Conservation (phyloP, 2,329 filamentous ascomycete species). For the Cladosporium phlei region DNA sequence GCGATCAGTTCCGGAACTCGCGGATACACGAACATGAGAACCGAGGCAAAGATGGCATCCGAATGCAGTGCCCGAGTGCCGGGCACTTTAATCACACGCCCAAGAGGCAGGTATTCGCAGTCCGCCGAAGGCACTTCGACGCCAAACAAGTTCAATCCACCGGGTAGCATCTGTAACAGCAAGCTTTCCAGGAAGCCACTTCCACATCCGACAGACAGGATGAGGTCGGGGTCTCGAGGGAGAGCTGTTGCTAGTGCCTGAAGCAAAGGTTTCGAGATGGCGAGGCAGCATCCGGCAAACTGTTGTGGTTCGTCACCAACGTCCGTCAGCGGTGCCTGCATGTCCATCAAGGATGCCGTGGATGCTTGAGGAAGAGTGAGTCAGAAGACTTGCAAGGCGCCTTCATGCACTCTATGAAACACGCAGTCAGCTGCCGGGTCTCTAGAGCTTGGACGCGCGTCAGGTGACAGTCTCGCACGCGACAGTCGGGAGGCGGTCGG, state of each 20-base stretch:
- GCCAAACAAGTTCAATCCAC: conserved; percentile 36
- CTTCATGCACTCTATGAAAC: conserved; percentile 9
- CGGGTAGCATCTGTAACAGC: conserved; percentile 31
- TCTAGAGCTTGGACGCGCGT: background rate
- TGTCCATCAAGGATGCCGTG: conserved; percentile 14
- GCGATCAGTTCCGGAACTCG: conserved; percentile 43
- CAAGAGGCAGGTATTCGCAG: conserved; percentile 42
- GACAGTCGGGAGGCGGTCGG: no score
- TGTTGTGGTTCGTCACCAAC: conserved; percentile 19
- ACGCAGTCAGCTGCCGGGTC: conserved; percentile 8
- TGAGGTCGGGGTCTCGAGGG: conserved; percentile 18
- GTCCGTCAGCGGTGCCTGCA: conserved; percentile 8
- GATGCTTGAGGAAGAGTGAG: no score
- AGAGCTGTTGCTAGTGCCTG: conserved; percentile 17
- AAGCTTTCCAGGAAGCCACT: conserved; percentile 48
- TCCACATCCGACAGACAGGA: conserved; percentile 45
- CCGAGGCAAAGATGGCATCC: conserved; percentile 38
- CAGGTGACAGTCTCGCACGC: conserved; percentile 2
- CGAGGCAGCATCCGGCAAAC: conserved; percentile 25
- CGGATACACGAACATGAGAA: conserved; percentile 54
- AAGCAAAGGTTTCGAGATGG: conserved; percentile 23
- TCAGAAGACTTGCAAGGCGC: conserved; percentile 11
- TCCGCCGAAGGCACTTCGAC: conserved; percentile 46
- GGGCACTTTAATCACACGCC: conserved; percentile 40
- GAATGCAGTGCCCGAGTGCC: conserved; percentile 43